Base-by-base conservation (phyloP, 139 green algal genomes). In the Coelastrella sp. region DNA sequence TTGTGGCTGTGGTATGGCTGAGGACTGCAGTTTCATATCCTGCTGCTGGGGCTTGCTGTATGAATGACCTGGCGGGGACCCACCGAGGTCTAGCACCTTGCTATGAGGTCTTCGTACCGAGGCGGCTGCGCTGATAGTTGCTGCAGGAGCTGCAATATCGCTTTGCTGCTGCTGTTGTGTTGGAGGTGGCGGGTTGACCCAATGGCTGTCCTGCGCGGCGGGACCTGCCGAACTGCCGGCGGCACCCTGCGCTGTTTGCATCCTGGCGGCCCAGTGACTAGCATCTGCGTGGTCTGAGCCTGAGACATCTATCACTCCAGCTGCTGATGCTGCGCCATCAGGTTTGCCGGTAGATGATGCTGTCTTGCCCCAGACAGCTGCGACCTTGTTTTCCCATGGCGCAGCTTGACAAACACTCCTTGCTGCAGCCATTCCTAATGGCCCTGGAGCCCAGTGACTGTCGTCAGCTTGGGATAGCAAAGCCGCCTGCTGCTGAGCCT, bases 301-400 rank as follows among this genome's bases (percentile, higher is more conserved):
- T n/a, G 13, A 16, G 10, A 83, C 54, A 64, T 83, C 77, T 19
- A 71, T n/a, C 8, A 54, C 5, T 7, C 80, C 58, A 73, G 13
- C 47, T 73, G 80, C 56, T 73, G 80, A 47, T 47, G 32, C 58
- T 7, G 56, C 19, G 13, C 80, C 58, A 58, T 56, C 56, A 10
- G 58, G 54, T 59, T 20, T 73, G 17, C 20, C 19, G 7, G 57
- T 60, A 73, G 58, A 56, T 5, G 80, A n/a, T 22, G 57, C 56
- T 17, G 58, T 6, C 20, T 73, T 85, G 56, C 80, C 77, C 77
- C 77, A 83, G 47, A 83, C 77, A 64, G 77, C 77, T 17, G 54
- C 77, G n/a, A 83, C 77, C 32, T 57, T 83, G 77, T 47, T 83
- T 8, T 85, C 80, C 80, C 80, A 73, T 5, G 80, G 11, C 13